Conservation (phyloP, 108 stramenopile genomes). For the Nitzschia sp. region DNA sequence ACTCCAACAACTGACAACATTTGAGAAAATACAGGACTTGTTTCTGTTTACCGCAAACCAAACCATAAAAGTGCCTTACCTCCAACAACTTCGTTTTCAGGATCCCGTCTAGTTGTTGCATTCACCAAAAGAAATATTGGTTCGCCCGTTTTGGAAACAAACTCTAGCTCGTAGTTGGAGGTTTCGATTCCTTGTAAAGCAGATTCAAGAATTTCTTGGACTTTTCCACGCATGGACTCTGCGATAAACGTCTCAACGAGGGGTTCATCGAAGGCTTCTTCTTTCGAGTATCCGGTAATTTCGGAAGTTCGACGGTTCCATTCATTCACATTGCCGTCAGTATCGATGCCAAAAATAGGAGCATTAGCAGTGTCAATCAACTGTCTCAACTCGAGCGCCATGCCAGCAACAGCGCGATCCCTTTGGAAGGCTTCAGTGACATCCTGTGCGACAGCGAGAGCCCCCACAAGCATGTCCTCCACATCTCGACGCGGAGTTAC, state of each 20-base stretch:
- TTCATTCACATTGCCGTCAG: conserved; percentile 69
- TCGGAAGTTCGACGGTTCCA: conserved; percentile 61
- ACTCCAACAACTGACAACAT: conserved; percentile 50
- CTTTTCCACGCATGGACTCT: conserved; percentile 38
- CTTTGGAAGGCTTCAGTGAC: conserved; percentile 66
- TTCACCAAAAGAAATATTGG: conserved; percentile 54
- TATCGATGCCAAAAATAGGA: conserved; percentile 81
- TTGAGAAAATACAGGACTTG: not conserved
- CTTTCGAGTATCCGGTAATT: conserved; percentile 64
- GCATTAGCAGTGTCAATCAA: conserved; percentile 81
- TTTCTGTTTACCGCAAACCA: not conserved
- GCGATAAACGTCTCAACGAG: conserved; percentile 74
- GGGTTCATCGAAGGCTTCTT: conserved; percentile 62
- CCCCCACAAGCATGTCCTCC: conserved; percentile 64
- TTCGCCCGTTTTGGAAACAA: conserved; percentile 62
- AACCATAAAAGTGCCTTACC: conserved; percentile 17
- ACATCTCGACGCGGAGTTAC: conserved; percentile 69
- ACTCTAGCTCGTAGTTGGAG: conserved; percentile 68
- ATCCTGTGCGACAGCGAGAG: conserved; percentile 74
- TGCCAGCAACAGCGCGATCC: conserved; percentile 56
- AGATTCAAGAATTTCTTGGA: conserved; percentile 54
- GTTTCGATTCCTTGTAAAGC: conserved; percentile 63
- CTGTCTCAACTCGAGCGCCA: conserved; percentile 65
- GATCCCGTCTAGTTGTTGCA: conserved; percentile 65
- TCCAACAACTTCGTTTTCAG: conserved; percentile 50